Evolutionary conservation across 1,284 basidiomycete genomes (phyloP), one percentile per base, ranked within the genome.

Genomic region (Pseudozyma thailandica): DNA sequence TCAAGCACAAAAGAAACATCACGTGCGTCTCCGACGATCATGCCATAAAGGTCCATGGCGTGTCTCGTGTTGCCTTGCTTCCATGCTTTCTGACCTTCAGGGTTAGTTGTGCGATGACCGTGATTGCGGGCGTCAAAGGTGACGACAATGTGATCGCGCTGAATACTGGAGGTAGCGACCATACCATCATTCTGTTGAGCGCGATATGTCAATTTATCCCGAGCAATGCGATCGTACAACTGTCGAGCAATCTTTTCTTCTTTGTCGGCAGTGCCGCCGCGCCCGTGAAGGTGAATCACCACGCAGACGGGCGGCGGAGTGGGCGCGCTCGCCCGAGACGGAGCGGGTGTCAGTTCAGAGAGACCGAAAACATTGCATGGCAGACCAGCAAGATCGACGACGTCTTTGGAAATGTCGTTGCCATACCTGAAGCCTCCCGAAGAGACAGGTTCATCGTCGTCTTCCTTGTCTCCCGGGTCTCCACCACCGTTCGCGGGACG

Each of bases 1-100:
- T 93, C 91, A 64, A 94, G 90, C 57, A 95, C 81, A 83, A 90
- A 89, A 0, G 89, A 89, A 8, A 92, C 87, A 77, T 95, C 93
- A 44, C 87, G 85, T 3, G 89, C 88, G 0, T 90, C 90, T 4
- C 92, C 92, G 15, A 75, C 77, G 33, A 79, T 75, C 71, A 84
- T 83, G 2, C 81, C 76, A 53, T 83, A 78, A 55, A 84, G 78
- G 51, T 84, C 84, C 37, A 79, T 66, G 27, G 72, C 81, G 54
- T 82, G 81, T 8, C 46, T 58, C 4, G 61, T 21, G 64, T 75
- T 76, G 57, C 79, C 81, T 43, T 82, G 78, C 47, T 78, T 78
- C 84, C 84, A 84, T 8, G 77, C 77, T 31, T 79, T 71, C 38
- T 84, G 82, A 0, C 74, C 77, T 26, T 59, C 50, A 3, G 63